Conservation (phyloP, 192 early-diverging fungal genomes). For the Paraglomus occultum region DNA sequence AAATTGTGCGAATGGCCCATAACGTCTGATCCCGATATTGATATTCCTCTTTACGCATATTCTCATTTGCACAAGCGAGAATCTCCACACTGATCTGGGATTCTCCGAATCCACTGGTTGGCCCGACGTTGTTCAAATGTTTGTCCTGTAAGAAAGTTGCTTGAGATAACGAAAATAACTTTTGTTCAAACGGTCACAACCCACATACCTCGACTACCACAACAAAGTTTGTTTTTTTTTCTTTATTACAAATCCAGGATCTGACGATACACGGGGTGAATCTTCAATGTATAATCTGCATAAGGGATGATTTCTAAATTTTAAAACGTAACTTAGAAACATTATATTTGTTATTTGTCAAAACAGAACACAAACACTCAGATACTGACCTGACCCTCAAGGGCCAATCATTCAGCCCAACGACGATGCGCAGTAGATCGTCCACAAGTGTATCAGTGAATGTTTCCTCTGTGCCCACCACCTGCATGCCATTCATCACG, state of each 20-base stretch:
- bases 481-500: background rate
- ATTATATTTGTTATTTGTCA: too few relatives aligned
- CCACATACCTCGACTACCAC: background rate
- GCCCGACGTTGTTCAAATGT: constrained; percentile 23
- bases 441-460: constrained; percentile 19
- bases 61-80: constrained; percentile 11
- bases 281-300: constrained; percentile 10
- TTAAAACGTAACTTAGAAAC: background rate
- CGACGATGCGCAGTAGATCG: constrained; percentile 1
- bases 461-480: constrained; percentile 17
- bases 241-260: constrained; percentile 1
- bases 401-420: background rate
- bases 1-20: constrained; percentile 3
- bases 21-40: background rate
- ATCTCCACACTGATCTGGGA: constrained; percentile 3
- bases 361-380: background rate
- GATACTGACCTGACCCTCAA: constrained; percentile 6
- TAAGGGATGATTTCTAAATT: constrained; percentile 8
- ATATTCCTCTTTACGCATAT: background rate
- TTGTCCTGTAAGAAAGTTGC: constrained; percentile 1
- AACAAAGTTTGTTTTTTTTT: background rate
- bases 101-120: constrained; percentile 3
- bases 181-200: constrained; percentile 3
- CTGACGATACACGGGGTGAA: background rate
- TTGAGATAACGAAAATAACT: background rate